phyloP scores from a whole-genome alignment of 2,329 filamentous ascomycete species.

The Emydomyces testavorans region DNA sequence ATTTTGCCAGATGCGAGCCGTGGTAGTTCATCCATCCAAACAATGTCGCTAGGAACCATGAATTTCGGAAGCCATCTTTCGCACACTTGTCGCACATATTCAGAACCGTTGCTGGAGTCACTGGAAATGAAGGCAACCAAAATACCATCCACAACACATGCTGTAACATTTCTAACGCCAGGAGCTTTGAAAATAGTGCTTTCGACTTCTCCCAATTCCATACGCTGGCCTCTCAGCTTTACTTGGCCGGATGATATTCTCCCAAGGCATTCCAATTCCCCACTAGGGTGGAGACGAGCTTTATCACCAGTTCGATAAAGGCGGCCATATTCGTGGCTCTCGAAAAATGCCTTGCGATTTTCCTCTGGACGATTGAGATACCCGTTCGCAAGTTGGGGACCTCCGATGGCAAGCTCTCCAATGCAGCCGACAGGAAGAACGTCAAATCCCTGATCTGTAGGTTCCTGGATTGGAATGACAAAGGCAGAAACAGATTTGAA shows the following conservation, averaged over 20 bases:
- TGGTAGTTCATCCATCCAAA: conserved; percentile 55
- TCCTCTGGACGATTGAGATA: conserved; percentile 75
- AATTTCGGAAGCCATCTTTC: conserved; percentile 64
- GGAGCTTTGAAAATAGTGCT: conserved; percentile 52
- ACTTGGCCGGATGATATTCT: conserved; percentile 70
- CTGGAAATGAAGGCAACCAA: conserved; percentile 65
- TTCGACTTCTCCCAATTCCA: conserved; percentile 81
- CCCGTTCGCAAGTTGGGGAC: conserved; percentile 63
- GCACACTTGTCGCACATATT: conserved; percentile 48
- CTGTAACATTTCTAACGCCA: conserved; percentile 55
- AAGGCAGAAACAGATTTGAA: conserved; percentile 73
- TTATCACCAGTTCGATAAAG: conserved; percentile 81
- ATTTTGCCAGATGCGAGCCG: conserved; percentile 74
- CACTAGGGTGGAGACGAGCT: conserved; percentile 54
- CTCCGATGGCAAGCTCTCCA: conserved; percentile 73
- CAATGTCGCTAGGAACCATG: conserved; percentile 69
- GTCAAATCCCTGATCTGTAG: conserved; percentile 26
- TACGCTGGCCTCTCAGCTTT: conserved; percentile 71
- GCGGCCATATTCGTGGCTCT: conserved; percentile 51
- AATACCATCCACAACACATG: conserved; percentile 53
- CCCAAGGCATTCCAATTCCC: conserved; percentile 70
- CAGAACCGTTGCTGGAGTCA: conserved; percentile 33
- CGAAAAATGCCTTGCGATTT: conserved; percentile 59
- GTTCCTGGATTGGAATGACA: conserved; percentile 44
- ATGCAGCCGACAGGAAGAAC: conserved; percentile 55